A percentile compares a stretch with the other conserved stretches of the same genome.
These are phyloP conservation scores for Terfezia boudieri DNA, from an alignment of 495 filamentous ascomycete species.

Conservation along the genomic window DNA sequence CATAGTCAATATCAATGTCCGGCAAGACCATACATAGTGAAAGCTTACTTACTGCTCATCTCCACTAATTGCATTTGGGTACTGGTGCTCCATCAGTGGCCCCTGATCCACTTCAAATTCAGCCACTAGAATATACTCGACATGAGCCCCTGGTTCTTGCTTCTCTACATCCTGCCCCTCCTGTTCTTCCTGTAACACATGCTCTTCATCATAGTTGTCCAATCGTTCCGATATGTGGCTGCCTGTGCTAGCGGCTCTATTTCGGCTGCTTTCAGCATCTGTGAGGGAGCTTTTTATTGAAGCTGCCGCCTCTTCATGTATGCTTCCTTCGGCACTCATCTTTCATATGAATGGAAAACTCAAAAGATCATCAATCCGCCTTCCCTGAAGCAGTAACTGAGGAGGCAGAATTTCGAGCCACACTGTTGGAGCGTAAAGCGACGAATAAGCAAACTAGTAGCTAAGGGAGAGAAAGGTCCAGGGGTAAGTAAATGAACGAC, in stretches of 20 bases:
- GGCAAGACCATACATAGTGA: not conserved
- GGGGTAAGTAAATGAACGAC: too few species aligned
- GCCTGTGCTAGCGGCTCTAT: not conserved
- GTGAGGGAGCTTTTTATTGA: not conserved
- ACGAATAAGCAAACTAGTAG: too few species aligned
- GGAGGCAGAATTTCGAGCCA: too few species aligned
- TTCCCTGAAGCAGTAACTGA: too few species aligned
- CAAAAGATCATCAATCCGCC: too few species aligned
- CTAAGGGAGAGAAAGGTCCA: too few species aligned
- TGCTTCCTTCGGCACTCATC: too few species aligned
- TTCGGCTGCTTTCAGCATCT: not conserved
- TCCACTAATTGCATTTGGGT: constrained; percentile 80
- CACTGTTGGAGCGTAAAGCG: too few species aligned
- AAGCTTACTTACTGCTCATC: constrained; percentile 40
- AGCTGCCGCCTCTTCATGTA: not conserved
- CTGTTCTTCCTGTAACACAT: too few species aligned
- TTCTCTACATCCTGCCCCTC: constrained; percentile 1
- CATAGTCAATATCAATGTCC: constrained; percentile 3
- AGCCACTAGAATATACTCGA: constrained; percentile 97
- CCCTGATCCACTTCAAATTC: constrained; percentile 93
- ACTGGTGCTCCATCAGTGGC: constrained; percentile 96
- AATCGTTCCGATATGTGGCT: constrained; percentile 2
- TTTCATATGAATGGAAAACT: too few species aligned
- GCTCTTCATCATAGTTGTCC: too few species aligned
- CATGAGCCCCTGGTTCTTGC: constrained; percentile 52